These are phyloP conservation scores for Chaetomidium leptoderma DNA, from an alignment of 495 filamentous ascomycete genomes.

Conservation along the genomic window DNA sequence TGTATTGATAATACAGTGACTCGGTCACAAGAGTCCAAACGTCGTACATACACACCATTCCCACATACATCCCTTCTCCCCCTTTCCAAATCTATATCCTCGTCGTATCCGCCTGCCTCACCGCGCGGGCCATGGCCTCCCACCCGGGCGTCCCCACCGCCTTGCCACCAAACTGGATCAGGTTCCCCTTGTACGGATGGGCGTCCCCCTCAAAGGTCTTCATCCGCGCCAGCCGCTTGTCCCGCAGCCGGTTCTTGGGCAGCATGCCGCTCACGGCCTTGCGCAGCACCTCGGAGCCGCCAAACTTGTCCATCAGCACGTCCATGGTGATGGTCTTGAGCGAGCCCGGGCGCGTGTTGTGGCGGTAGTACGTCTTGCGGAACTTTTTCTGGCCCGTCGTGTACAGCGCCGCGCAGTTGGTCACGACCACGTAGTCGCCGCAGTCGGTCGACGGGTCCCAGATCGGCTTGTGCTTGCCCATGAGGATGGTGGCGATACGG, in stretches of 20 bases:
- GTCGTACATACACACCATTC: conserved; percentile 9
- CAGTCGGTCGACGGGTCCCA: conserved; percentile 95
- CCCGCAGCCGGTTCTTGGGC: conserved; percentile 90
- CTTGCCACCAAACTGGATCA: conserved; percentile 65
- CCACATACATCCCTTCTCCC: neutral
- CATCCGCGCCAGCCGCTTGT: conserved; percentile 78
- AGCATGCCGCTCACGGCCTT: conserved; percentile 94
- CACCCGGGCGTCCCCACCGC: conserved; percentile 47
- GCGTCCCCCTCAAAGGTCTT: conserved; percentile 90
- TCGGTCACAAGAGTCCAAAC: conserved; percentile 1
- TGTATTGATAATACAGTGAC: conserved; percentile 12
- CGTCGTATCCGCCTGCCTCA: conserved; percentile 38
- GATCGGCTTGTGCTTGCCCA: conserved; percentile 99
- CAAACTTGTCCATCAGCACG: conserved; percentile 86
- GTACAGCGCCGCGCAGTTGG: conserved; percentile 78
- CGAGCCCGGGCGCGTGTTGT: conserved; percentile 84
- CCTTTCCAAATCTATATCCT: conserved; percentile 32
- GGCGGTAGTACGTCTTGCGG: conserved; percentile 92
- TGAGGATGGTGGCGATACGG: conserved; percentile 83
- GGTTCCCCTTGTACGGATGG: conserved; percentile 88
- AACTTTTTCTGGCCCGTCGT: conserved; percentile 86
- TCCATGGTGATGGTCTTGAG: conserved; percentile 91
- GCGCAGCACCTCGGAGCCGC: conserved; percentile 87
- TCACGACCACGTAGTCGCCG: conserved; percentile 96
- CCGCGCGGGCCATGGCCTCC: conserved; percentile 38